Percentiles rank a stretch among this genome's conserved stretches.
Evolutionary conservation across 2,329 filamentous ascomycete genomes (phyloP).

Genomic region (Domatiomyces globalis): DNA sequence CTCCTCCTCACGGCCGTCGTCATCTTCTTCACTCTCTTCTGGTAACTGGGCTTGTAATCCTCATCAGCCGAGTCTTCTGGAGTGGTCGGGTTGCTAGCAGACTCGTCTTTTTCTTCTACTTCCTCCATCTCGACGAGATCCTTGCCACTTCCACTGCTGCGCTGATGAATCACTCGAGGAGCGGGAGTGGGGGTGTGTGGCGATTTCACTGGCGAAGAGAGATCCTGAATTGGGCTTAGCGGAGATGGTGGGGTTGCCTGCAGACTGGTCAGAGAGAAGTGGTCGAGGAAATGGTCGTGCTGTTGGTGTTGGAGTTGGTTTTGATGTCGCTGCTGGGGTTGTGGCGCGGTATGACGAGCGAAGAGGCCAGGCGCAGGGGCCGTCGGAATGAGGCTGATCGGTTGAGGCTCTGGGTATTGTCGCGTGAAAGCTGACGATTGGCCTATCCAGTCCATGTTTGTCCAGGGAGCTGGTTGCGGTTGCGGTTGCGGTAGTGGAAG

Average conservation of each 20-base stretch:
- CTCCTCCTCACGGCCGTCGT: background rate
- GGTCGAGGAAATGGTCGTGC: background rate
- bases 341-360: background rate
- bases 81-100: background rate
- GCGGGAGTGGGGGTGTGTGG: background rate
- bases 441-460: background rate
- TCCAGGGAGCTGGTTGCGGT: background rate
- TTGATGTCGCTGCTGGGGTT: no score
- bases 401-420: background rate
- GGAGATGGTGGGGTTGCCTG: background rate
- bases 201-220: background rate
- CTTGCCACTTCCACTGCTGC: background rate
- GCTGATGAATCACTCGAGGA: background rate
- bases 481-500: no score
- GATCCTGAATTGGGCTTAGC: background rate
- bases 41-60: background rate
- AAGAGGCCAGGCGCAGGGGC: background rate
- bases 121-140: background rate
- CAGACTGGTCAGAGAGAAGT: background rate
- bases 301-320: background rate
- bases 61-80: background rate
- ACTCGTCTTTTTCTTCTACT: background rate
- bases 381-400: background rate
- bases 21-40: background rate
- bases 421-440: background rate